Conservation (phyloP, 257 asterid genomes). For the Apocynum venetum region DNA sequence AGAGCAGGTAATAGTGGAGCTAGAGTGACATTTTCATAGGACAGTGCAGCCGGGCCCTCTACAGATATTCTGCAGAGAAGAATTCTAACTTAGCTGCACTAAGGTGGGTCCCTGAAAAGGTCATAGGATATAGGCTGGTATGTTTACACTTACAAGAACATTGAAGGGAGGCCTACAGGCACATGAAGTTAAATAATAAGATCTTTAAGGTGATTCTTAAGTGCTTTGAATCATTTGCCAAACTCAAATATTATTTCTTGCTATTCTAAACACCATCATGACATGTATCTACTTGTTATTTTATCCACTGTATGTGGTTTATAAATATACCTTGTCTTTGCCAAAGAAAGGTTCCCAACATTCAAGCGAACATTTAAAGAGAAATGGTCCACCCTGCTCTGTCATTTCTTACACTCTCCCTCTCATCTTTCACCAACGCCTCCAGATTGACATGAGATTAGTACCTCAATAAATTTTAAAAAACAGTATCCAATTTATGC, state of each 20-base stretch:
- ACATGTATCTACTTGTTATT: too few relatives aligned
- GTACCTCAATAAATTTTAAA: too few relatives aligned
- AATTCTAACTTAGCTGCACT: too few relatives aligned
- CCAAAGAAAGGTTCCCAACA: too few relatives aligned
- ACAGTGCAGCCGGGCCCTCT: neutral
- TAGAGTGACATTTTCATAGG: neutral
- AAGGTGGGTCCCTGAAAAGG: neutral
- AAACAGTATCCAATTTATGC: too few relatives aligned
- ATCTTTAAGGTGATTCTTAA: neutral
- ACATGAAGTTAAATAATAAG: neutral
- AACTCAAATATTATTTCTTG: neutral
- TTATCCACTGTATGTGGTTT: too few relatives aligned
- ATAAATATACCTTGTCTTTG: too few relatives aligned
- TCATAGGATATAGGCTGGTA: neutral
- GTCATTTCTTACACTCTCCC: too few relatives aligned
- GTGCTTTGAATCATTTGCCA: neutral
- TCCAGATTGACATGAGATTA: too few relatives aligned
- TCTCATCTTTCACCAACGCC: too few relatives aligned
- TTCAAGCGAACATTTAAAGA: too few relatives aligned
- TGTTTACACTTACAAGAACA: neutral
- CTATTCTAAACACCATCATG: neutral
- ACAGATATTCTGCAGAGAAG: neutral
- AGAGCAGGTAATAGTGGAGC: neutral
- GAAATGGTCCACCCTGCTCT: too few relatives aligned
- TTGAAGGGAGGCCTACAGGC: neutral